Conservation (phyloP, 2,329 filamentous ascomycete species). For the Scleromitrula shiraiana region DNA sequence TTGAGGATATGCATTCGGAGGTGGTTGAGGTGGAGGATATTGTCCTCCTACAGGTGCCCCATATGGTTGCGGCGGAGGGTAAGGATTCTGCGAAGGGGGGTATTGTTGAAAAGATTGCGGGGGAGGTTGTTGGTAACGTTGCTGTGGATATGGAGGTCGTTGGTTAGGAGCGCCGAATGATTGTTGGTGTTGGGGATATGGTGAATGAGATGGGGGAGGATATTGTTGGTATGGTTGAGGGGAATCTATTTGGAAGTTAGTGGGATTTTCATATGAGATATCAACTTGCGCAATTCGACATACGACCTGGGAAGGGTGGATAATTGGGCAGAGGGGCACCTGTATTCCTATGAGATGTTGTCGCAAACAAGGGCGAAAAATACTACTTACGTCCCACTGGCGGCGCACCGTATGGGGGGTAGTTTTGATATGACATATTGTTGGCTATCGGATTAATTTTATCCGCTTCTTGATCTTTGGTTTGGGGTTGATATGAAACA, state of each 20-base stretch:
- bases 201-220: constrained; percentile 15
- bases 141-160: constrained; percentile 23
- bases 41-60: constrained; percentile 14
- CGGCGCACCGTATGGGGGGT: constrained; percentile 14
- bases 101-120: constrained; percentile 8
- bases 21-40: constrained; percentile 34
- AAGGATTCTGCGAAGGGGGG: constrained; percentile 7
- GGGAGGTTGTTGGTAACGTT: constrained; percentile 11
- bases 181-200: constrained; percentile 13
- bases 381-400: constrained; percentile 13
- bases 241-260: constrained; percentile 1
- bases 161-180: constrained; percentile 17
- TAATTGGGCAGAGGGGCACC: constrained; percentile 10
- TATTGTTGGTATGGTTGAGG: constrained; percentile 14
- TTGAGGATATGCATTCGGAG: constrained; percentile 29
- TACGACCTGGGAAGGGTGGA: constrained; percentile 8
- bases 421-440: constrained; percentile 11
- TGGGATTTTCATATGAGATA: neutral
- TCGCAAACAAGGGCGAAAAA: constrained; percentile 8
- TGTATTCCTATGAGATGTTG: constrained; percentile 11
- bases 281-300: neutral
- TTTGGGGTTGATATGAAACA: no score
- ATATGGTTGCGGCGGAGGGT: constrained; percentile 44
- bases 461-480: no score
- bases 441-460: no score